These are phyloP conservation scores for Yamadazyma conglobata DNA, from an alignment of 1,139 yeast genomes.

Conservation along the genomic window DNA sequence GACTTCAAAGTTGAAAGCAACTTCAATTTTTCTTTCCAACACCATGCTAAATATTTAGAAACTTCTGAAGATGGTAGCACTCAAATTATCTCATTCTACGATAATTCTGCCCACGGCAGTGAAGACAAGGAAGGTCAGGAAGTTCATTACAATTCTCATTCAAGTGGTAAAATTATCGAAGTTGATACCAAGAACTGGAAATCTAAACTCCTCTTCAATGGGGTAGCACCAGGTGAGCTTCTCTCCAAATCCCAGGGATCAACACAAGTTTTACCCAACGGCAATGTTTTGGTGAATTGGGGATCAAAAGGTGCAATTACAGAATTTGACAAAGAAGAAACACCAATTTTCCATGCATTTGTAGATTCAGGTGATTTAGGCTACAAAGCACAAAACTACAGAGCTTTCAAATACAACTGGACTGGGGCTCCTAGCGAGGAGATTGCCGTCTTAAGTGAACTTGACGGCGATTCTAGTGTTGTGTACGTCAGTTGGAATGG, in stretches of 20 bases:
- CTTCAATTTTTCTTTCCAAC: constrained; percentile 33
- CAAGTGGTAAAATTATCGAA: constrained; percentile 34
- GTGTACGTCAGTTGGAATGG: constrained; percentile 40
- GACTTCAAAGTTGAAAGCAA: constrained; percentile 17
- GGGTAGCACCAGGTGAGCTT: constrained; percentile 23
- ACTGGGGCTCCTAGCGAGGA: constrained; percentile 30
- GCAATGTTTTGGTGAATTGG: constrained; percentile 37
- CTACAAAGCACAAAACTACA: constrained; percentile 26
- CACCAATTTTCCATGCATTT: constrained; percentile 31
- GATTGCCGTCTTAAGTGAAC: constrained; percentile 24
- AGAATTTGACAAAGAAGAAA: constrained; percentile 26
- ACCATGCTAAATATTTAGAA: constrained; percentile 31
- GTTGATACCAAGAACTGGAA: constrained; percentile 26
- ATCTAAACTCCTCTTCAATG: constrained; percentile 25
- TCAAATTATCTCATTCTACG: constrained; percentile 31
- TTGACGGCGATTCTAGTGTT: constrained; percentile 15
- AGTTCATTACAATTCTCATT: constrained; percentile 19
- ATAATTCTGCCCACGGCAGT: constrained; percentile 36
- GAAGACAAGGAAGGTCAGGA: constrained; percentile 26
- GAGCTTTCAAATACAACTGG: constrained; percentile 38
- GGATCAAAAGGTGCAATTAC: constrained; percentile 39
- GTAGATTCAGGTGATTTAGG: constrained; percentile 29
- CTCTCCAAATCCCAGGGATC: constrained; percentile 37
- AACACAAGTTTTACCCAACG: constrained; percentile 32
- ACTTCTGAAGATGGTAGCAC: constrained; percentile 20